Evolutionary conservation across 805 yeast genomes (phyloP).

Genomic region (Candida ovalis): DNA sequence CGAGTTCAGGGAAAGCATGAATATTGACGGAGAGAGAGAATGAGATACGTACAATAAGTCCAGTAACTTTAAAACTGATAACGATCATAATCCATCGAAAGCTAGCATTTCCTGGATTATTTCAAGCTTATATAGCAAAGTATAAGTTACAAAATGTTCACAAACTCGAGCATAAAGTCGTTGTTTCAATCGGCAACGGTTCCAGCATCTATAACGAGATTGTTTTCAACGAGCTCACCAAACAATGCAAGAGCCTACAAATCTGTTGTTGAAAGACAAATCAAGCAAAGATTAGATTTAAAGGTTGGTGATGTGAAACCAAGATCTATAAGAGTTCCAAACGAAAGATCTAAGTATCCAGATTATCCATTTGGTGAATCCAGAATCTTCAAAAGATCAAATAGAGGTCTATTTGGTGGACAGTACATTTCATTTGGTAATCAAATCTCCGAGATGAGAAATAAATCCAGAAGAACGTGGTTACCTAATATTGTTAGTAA

Average conservation of each 20-base stretch:
- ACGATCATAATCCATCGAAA: too few relatives aligned
- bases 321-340: slow-evolving; percentile 37
- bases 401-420: slow-evolving; percentile 90
- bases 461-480: slow-evolving; percentile 72
- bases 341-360: slow-evolving; percentile 45
- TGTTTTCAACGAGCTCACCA: slow-evolving; percentile 21
- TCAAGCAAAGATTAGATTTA: slow-evolving; percentile 40
- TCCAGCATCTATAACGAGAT: slow-evolving; percentile 9
- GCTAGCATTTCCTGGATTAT: too few relatives aligned
- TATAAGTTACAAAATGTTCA: neutral
- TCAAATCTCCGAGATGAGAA: slow-evolving; percentile 69
- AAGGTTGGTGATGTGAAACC: slow-evolving; percentile 55
- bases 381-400: slow-evolving; percentile 72
- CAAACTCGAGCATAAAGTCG: neutral
- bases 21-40: too few relatives aligned
- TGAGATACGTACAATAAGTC: too few relatives aligned
- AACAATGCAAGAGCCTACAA: slow-evolving; percentile 30
- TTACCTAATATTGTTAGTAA: slow-evolving; percentile 76
- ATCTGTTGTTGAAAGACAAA: slow-evolving; percentile 44
- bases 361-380: slow-evolving; percentile 80
- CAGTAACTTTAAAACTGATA: too few relatives aligned
- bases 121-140: too few relatives aligned
- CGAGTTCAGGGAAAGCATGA: too few relatives aligned
- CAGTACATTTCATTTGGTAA: slow-evolving; percentile 74
- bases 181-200: slow-evolving; percentile 1